These are phyloP conservation scores for Abrus precatorius DNA, from an alignment of 306 rosid genomes.

Conservation along the genomic window DNA sequence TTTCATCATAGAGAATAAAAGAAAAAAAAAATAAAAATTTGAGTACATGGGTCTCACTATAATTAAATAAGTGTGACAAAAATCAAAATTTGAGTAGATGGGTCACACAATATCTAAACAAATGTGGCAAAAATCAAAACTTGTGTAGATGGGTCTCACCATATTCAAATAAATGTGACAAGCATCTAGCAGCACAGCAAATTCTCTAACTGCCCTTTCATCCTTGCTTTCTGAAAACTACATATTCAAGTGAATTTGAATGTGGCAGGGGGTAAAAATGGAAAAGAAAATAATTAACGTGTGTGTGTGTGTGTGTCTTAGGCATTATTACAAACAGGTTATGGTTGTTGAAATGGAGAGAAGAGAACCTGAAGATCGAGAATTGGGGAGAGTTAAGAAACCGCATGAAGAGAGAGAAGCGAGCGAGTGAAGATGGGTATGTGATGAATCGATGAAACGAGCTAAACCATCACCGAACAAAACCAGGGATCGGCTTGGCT, in stretches of 20 bases:
- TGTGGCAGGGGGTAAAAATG: constrained; percentile 8
- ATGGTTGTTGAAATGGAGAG: constrained; percentile 4
- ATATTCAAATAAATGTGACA: constrained; percentile 50
- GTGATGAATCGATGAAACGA: constrained; percentile 63
- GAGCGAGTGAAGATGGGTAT: constrained; percentile 74
- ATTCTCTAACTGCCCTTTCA: constrained; percentile 84
- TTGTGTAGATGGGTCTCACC: constrained; percentile 53
- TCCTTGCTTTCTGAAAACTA: constrained; percentile 88
- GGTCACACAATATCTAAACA: too few species aligned
- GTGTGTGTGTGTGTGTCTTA: neutral
- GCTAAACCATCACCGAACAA: constrained; percentile 80
- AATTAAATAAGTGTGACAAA: neutral
- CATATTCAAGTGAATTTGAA: constrained; percentile 67
- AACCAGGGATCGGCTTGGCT: constrained; percentile 84
- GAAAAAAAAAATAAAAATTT: neutral
- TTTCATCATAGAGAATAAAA: constrained; percentile 18
- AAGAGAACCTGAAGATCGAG: constrained; percentile 70
- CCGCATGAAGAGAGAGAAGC: constrained; percentile 76
- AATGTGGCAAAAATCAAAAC: neutral
- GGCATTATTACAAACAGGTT: neutral
- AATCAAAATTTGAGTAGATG: neutral
- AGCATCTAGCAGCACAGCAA: constrained; percentile 77
- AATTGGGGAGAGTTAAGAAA: constrained; percentile 70
- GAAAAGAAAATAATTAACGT: neutral
- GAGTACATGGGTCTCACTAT: too few species aligned